Percentiles rank a stretch among this genome's conserved stretches.
Conservation (phyloP, 2,329 filamentous ascomycete genomes). For the Aspergillus melleus region DNA sequence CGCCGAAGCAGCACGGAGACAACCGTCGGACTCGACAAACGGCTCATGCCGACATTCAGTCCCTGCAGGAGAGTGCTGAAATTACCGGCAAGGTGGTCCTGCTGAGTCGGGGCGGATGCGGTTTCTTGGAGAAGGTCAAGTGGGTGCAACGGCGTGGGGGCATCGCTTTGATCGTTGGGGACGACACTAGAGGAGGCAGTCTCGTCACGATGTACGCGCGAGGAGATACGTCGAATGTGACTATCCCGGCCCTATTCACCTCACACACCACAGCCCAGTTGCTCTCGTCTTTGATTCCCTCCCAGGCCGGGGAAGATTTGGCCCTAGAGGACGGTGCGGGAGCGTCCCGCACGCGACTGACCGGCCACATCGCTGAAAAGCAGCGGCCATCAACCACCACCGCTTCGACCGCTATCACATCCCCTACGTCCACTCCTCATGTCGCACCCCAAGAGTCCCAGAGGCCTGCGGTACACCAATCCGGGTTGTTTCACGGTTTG, state of each 20-base stretch:
- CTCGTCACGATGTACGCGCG: constrained; percentile 98
- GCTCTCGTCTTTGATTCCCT: constrained; percentile 80
- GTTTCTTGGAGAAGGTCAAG: constrained; percentile 94
- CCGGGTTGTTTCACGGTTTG: constrained; percentile 46
- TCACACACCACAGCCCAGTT: constrained; percentile 92
- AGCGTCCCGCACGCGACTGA: constrained; percentile 45
- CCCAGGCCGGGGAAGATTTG: constrained; percentile 63
- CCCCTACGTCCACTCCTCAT: constrained; percentile 33
- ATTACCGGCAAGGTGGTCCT: constrained; percentile 92
- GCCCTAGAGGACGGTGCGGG: constrained; percentile 60
- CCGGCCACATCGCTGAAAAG: constrained; percentile 23
- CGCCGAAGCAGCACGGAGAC: constrained; percentile 36
- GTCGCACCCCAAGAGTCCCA: constrained; percentile 18
- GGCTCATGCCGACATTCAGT: constrained; percentile 86
- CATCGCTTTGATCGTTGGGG: constrained; percentile 87
- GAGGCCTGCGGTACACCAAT: constrained; percentile 19
- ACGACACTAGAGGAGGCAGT: constrained; percentile 84
- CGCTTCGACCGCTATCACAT: constrained; percentile 30
- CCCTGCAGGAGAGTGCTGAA: constrained; percentile 85
- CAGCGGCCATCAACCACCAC: constrained; percentile 27
- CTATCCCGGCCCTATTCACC: constrained; percentile 92
- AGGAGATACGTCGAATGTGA: constrained; percentile 91
- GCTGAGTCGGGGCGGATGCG: constrained; percentile 88
- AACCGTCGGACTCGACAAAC: constrained; percentile 33
- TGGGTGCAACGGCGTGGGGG: constrained; percentile 93